These are phyloP conservation scores for Xylariaceae sp. DNA, from an alignment of 2,329 filamentous ascomycete species.

Conservation along the genomic window DNA sequence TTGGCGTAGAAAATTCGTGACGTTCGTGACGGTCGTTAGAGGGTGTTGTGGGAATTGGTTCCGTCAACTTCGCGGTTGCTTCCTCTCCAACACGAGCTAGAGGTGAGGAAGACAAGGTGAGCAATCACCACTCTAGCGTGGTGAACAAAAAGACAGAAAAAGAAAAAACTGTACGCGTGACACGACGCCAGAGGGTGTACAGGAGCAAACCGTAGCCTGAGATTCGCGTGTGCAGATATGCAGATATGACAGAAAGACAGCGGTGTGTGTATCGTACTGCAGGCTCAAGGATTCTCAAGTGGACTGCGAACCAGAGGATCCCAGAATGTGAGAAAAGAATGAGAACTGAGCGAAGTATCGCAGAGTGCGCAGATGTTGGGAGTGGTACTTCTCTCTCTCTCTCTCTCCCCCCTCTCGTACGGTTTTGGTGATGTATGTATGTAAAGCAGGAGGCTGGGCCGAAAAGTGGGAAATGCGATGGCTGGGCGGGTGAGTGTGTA, in stretches of 20 bases:
- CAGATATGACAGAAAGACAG: constrained; percentile 14
- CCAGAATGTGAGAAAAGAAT: constrained; percentile 4
- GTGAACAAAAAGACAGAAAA: constrained; percentile 31
- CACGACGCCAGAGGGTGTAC: constrained; percentile 3
- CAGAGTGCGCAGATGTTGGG: constrained; percentile 8
- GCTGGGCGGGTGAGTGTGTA: constrained; percentile 24
- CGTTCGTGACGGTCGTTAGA: constrained; percentile 59
- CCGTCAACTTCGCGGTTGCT: constrained; percentile 50
- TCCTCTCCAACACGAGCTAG: constrained; percentile 39
- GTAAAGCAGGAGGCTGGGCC: constrained; percentile 27
- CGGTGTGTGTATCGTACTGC: constrained; percentile 8
- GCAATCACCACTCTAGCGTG: constrained; percentile 45
- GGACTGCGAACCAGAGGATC: neutral
- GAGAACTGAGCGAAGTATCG: constrained; percentile 11
- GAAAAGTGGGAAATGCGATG: constrained; percentile 25
- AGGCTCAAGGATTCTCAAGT: constrained; percentile 8
- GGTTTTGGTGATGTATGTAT: constrained; percentile 7
- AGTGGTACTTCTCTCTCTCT: constrained; percentile 10
- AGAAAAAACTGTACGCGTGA: constrained; percentile 18
- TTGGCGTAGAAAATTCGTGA: constrained; percentile 48
- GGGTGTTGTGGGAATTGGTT: constrained; percentile 41
- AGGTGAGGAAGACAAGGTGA: constrained; percentile 53
- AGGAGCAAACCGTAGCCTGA: constrained; percentile 4
- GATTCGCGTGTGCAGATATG: constrained; percentile 6
- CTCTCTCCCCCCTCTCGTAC: too few relatives aligned